These are phyloP conservation scores for Fusarium hostae DNA, from an alignment of 2,329 filamentous ascomycete genomes.

Conservation along the genomic window DNA sequence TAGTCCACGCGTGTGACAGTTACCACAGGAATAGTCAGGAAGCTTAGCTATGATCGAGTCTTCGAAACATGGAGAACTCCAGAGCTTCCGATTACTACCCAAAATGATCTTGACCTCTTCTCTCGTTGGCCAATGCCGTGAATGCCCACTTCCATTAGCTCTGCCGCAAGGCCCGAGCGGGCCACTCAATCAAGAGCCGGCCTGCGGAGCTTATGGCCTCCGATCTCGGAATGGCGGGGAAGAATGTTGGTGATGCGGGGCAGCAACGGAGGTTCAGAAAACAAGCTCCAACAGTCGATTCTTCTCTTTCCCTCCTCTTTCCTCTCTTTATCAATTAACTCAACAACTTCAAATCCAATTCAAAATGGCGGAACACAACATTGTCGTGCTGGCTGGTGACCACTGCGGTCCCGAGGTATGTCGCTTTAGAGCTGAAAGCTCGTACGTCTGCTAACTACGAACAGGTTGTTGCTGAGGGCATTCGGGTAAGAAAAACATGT, in stretches of 20 bases:
- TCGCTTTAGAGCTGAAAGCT: conserved; percentile 6
- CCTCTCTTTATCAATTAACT: neutral
- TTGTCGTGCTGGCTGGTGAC: conserved; percentile 85
- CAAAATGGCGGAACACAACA: conserved; percentile 76
- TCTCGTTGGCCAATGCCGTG: conserved; percentile 37
- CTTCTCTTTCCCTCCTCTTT: conserved; percentile 8
- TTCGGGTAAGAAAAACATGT: conserved; percentile 72
- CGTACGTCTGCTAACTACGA: conserved; percentile 30
- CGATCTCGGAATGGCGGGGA: conserved; percentile 53
- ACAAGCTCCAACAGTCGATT: conserved; percentile 9
- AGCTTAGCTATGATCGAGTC: neutral
- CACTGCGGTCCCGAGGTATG: conserved; percentile 87
- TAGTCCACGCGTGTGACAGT: neutral
- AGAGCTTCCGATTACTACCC: conserved; percentile 18
- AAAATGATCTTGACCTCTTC: conserved; percentile 29
- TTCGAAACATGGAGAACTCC: neutral
- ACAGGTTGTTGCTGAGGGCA: conserved; percentile 80
- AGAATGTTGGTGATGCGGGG: conserved; percentile 40
- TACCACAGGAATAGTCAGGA: neutral
- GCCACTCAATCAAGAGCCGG: conserved; percentile 36
- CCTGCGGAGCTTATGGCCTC: conserved; percentile 40
- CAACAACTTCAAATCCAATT: neutral
- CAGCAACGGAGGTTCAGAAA: conserved; percentile 32
- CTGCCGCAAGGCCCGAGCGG: conserved; percentile 30
- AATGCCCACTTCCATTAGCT: conserved; percentile 22